phyloP scores from a whole-genome alignment of 164 flowering plant species.

The Liriodendron chinense region DNA sequence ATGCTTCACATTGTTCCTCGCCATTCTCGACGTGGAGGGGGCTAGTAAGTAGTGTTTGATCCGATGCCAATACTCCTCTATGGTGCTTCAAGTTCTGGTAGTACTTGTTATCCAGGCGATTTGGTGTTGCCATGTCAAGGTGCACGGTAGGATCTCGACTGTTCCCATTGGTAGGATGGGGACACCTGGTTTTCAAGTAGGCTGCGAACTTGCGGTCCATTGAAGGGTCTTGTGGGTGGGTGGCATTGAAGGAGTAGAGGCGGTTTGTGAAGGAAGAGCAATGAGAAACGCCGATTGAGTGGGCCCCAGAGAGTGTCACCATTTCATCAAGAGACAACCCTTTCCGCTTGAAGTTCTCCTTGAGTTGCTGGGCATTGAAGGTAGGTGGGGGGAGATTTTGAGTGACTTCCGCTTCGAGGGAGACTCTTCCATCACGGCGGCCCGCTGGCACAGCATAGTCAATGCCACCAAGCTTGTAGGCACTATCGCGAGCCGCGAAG shows the following conservation, averaged over 20 bases:
- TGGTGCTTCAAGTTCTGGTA: slow-evolving; percentile 1
- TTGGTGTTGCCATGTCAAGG: not conserved
- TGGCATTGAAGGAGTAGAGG: not conserved
- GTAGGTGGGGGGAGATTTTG: slow-evolving; percentile 1
- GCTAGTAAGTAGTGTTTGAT: not conserved
- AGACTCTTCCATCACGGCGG: slow-evolving; percentile 12
- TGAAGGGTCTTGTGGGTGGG: slow-evolving; percentile 1
- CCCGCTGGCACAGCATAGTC: slow-evolving; percentile 5
- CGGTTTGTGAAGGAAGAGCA: not conserved
- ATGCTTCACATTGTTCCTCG: not conserved
- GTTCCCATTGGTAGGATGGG: not conserved
- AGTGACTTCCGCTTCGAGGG: not conserved
- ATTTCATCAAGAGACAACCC: slow-evolving; percentile 12
- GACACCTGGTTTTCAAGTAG: slow-evolving; percentile 3
- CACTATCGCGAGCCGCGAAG: slow-evolving; percentile 8
- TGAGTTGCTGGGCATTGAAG: not conserved
- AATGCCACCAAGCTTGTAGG: slow-evolving; percentile 1
- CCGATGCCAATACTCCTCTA: slow-evolving; percentile 2
- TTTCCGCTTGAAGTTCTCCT: slow-evolving; percentile 6
- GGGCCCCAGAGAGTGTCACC: slow-evolving; percentile 10
- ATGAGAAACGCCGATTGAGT: slow-evolving; percentile 8
- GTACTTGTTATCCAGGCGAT: slow-evolving; percentile 7
- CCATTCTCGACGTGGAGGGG: slow-evolving; percentile 5
- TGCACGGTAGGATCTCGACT: not conserved
- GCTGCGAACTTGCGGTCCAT: not conserved